Percentiles rank a stretch among this genome's conserved stretches.
These are phyloP conservation scores for Decorospora gaudefroyi DNA, from an alignment of 2,329 filamentous ascomycete species.

Conservation along the genomic window DNA sequence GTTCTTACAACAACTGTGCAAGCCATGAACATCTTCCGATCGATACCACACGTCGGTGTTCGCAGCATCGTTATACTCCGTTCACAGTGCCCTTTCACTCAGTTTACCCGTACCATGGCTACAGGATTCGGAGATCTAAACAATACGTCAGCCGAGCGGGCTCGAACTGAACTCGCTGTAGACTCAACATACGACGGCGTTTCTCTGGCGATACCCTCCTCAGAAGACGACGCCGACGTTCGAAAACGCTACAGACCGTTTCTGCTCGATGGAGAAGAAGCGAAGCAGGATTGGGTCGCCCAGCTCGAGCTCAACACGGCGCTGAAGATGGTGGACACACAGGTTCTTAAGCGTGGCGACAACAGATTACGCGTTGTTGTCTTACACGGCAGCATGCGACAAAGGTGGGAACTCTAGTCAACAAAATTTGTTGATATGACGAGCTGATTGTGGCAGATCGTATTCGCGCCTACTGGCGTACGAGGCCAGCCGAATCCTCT, in stretches of 20 bases:
- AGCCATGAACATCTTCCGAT: background rate
- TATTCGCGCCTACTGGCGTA: constrained; percentile 65
- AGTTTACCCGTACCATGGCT: background rate
- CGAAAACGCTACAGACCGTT: constrained; percentile 63
- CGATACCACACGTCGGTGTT: background rate
- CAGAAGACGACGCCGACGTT: constrained; percentile 55
- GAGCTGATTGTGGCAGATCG: constrained; percentile 52
- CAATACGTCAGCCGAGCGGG: constrained; percentile 29
- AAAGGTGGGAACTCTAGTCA: too few relatives aligned
- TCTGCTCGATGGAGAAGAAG: constrained; percentile 50
- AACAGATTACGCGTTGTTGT: constrained; percentile 62
- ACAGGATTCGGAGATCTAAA: constrained; percentile 36
- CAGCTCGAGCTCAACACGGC: constrained; percentile 60
- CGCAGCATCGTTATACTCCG: background rate
- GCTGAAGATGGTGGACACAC: constrained; percentile 56
- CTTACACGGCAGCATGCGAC: constrained; percentile 63
- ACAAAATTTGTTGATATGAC: too few relatives aligned
- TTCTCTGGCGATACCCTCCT: constrained; percentile 52
- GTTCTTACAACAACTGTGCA: background rate
- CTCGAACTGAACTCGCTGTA: constrained; percentile 13
- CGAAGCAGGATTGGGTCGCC: constrained; percentile 60
- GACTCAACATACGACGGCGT: constrained; percentile 19
- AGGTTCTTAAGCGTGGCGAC: constrained; percentile 48
- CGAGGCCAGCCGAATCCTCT: constrained; percentile 64
- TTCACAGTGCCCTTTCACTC: background rate